phyloP scores from a whole-genome alignment of 192 early-diverging fungal genomes.

The Pilobolus umbonatus region DNA sequence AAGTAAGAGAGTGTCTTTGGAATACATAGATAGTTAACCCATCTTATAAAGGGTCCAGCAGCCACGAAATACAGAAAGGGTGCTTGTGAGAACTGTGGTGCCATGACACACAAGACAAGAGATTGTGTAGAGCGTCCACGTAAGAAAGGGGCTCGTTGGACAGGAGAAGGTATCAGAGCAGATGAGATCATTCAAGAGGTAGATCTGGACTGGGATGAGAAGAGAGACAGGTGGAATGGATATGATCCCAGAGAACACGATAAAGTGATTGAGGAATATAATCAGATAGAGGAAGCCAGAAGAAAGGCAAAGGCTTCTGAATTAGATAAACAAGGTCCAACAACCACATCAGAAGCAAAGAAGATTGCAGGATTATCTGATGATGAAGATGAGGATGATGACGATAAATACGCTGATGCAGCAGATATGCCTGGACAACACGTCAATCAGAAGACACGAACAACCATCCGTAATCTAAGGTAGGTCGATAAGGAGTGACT shows the following conservation, averaged over 20 bases:
- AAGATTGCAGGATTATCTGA: constrained; percentile 52
- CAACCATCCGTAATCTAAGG: constrained; percentile 94
- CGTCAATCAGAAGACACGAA: constrained; percentile 83
- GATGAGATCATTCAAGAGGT: constrained; percentile 82
- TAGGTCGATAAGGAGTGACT: no score
- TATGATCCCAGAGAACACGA: constrained; percentile 88
- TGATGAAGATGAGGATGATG: constrained; percentile 79
- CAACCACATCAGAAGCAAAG: constrained; percentile 45
- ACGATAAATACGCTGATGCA: constrained; percentile 85
- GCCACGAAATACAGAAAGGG: constrained; percentile 92
- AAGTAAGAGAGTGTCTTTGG: constrained; percentile 13
- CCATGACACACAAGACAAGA: constrained; percentile 88
- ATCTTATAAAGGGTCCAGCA: constrained; percentile 53
- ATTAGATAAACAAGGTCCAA: constrained; percentile 59
- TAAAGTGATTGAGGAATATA: constrained; percentile 84
- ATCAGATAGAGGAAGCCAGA: constrained; percentile 83
- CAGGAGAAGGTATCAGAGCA: constrained; percentile 70
- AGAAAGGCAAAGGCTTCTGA: constrained; percentile 72
- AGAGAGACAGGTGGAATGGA: constrained; percentile 97
- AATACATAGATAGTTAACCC: background rate
- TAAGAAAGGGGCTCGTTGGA: constrained; percentile 86
- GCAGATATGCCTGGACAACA: constrained; percentile 84
- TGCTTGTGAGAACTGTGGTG: constrained; percentile 97
- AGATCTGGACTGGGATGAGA: constrained; percentile 86
- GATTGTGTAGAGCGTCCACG: constrained; percentile 93